Conservation (phyloP, 1,139 yeast species). For the Hanseniaspora gamundiae region DNA sequence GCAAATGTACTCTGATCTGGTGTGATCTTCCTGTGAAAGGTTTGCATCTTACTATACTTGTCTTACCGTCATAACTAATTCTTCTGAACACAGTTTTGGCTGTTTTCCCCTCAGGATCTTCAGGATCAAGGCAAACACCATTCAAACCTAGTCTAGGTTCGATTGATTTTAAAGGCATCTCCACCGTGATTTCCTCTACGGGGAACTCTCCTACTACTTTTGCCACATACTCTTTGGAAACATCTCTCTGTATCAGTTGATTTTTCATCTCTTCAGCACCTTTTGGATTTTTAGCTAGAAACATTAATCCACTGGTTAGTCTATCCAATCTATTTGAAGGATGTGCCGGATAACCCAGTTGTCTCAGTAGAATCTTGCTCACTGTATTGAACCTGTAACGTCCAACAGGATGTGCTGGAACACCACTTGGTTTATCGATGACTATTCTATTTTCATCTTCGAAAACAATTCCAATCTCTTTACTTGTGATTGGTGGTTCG, state of each 20-base stretch:
- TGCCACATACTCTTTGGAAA: slow-evolving; percentile 75
- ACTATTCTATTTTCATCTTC: slow-evolving; percentile 74
- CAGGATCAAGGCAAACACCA: slow-evolving; percentile 33
- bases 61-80: slow-evolving; percentile 32
- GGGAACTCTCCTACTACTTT: slow-evolving; percentile 83
- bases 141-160: slow-evolving; percentile 75
- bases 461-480: slow-evolving; percentile 57
- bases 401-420: slow-evolving; percentile 96
- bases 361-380: slow-evolving; percentile 68
- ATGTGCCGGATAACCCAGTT: slow-evolving; percentile 51
- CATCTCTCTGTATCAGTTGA: slow-evolving; percentile 65
- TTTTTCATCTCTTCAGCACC: slow-evolving; percentile 71
- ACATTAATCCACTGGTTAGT: slow-evolving; percentile 89
- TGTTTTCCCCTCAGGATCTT: slow-evolving; percentile 52
- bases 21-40: slow-evolving; percentile 93
- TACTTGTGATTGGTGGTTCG: slow-evolving; percentile 78
- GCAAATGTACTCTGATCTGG: slow-evolving; percentile 87
- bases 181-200: slow-evolving; percentile 36
- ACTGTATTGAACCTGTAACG: slow-evolving; percentile 78
- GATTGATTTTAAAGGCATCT: slow-evolving; percentile 56
- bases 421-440: slow-evolving; percentile 88
- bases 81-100: slow-evolving; percentile 34
- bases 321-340: slow-evolving; percentile 90
- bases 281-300: slow-evolving; percentile 69
- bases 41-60: slow-evolving; percentile 66